A percentile compares a stretch with the other conserved stretches of the same genome.
Evolutionary conservation across 163 green algal genomes (phyloP).

Genomic region (Scenedesmus sp.): DNA sequence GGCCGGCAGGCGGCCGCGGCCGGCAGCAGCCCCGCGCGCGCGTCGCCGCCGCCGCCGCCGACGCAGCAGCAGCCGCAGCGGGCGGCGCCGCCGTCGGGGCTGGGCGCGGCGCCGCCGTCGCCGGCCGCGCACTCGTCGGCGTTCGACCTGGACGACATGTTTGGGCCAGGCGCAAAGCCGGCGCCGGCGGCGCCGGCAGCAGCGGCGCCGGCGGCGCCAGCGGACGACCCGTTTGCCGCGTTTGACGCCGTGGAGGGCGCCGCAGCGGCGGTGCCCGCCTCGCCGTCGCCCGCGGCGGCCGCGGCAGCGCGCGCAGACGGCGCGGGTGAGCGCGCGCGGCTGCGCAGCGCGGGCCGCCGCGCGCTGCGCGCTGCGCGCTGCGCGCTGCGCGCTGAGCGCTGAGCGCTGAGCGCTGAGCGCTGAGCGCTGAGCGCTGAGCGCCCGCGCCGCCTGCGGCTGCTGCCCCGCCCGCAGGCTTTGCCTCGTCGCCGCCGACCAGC

Average conservation of each 20-base stretch:
- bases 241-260: conserved; percentile 51
- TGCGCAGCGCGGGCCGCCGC: too few relatives aligned
- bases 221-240: conserved; percentile 55
- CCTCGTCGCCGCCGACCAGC: background rate
- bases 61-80: background rate
- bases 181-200: background rate
- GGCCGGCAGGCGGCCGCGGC: too few relatives aligned
- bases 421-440: too few relatives aligned
- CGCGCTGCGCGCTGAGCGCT: too few relatives aligned
- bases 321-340: background rate
- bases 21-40: too few relatives aligned
- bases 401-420: too few relatives aligned
- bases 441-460: background rate
- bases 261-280: conserved; percentile 31
- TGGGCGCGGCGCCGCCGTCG: background rate
- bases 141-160: conserved; percentile 39
- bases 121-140: background rate
- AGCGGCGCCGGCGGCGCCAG: background rate
- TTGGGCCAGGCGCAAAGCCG: conserved; percentile 8
- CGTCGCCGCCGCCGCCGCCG: too few relatives aligned
- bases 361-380: too few relatives aligned
- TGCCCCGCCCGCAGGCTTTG: background rate
- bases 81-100: background rate
- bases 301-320: background rate
- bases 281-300: background rate